A percentile compares a stretch with the other conserved stretches of the same genome.
Conservation (phyloP, 2,329 filamentous ascomycete species). For the Xylaria sp. region DNA sequence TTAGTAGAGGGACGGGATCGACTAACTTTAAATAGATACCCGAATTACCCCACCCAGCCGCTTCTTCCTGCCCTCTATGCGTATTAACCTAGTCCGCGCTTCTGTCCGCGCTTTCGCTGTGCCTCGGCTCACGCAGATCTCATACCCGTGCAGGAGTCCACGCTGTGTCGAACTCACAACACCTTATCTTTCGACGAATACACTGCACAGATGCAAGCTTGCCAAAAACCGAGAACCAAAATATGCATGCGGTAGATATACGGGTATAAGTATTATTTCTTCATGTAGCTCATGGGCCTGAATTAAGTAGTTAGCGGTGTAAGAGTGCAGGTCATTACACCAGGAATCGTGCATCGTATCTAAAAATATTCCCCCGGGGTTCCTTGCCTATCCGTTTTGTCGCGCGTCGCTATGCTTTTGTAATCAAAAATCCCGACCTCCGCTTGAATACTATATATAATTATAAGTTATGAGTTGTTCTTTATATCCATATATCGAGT, state of each 20-base stretch:
- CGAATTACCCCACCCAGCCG: too few relatives aligned
- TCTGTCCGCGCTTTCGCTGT: not conserved
- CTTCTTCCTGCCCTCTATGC: too few relatives aligned
- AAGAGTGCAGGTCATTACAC: not conserved
- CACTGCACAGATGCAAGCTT: not conserved
- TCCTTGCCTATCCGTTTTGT: conserved; percentile 29
- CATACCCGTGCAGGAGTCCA: conserved; percentile 2
- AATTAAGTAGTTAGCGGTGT: conserved; percentile 17
- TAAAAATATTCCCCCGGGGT: conserved; percentile 16
- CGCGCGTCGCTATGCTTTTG: conserved; percentile 38
- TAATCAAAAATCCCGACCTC: conserved; percentile 12
- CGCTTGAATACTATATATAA: conserved; percentile 24
- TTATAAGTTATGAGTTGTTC: conserved; percentile 17
- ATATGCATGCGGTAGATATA: not conserved
- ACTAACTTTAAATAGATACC: too few relatives aligned
- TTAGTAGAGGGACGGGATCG: too few relatives aligned
- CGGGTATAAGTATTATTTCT: not conserved
- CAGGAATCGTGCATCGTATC: conserved; percentile 3
- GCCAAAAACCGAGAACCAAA: not conserved
- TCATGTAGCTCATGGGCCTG: conserved; percentile 19
- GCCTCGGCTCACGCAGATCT: not conserved
- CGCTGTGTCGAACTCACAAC: not conserved
- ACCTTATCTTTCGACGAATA: not conserved
- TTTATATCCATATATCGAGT: conserved; percentile 16
- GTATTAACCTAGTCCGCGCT: not conserved